Evolutionary conservation across 2,329 filamentous ascomycete genomes (phyloP).

Genomic region (Lachnellula cervina): DNA sequence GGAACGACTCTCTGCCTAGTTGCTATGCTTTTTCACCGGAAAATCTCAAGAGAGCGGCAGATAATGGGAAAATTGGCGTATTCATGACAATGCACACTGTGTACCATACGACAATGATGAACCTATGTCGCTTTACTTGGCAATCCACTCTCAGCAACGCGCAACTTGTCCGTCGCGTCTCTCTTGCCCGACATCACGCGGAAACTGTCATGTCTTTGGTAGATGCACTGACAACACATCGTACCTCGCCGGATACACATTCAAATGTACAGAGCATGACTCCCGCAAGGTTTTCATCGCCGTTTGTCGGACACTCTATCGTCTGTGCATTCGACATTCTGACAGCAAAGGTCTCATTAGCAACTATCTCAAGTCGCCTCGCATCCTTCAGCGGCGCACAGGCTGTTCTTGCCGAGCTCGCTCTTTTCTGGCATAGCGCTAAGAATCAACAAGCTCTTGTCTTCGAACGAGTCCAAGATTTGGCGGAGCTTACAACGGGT

Average conservation of each 20-base stretch:
- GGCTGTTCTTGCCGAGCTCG: slow-evolving; percentile 51
- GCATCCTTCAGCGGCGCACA: slow-evolving; percentile 49
- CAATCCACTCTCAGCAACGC: slow-evolving; percentile 38
- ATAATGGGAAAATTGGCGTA: slow-evolving; percentile 49
- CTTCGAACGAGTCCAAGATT: slow-evolving; percentile 21
- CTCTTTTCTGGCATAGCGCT: slow-evolving; percentile 55
- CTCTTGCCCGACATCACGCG: slow-evolving; percentile 47
- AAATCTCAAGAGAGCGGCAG: slow-evolving; percentile 53
- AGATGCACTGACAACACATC: slow-evolving; percentile 38
- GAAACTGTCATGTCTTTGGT: slow-evolving; percentile 46
- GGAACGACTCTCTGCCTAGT: slow-evolving; percentile 52
- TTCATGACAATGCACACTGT: slow-evolving; percentile 62
- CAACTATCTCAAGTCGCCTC: slow-evolving; percentile 47
- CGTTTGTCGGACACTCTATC: slow-evolving; percentile 58
- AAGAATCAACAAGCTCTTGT: slow-evolving; percentile 38
- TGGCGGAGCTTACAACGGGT: slow-evolving; percentile 12
- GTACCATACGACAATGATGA: slow-evolving; percentile 60
- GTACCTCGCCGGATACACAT: slow-evolving; percentile 1
- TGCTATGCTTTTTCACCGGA: slow-evolving; percentile 48
- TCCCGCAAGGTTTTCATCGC: slow-evolving; percentile 42
- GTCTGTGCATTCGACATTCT: slow-evolving; percentile 63
- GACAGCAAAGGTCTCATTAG: slow-evolving; percentile 52
- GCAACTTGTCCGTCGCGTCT: slow-evolving; percentile 41
- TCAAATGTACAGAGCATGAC: not conserved
- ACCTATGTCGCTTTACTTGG: slow-evolving; percentile 57